These are phyloP conservation scores for Aspergillus vadensis DNA, from an alignment of 2,329 filamentous ascomycete genomes.

Conservation along the genomic window DNA sequence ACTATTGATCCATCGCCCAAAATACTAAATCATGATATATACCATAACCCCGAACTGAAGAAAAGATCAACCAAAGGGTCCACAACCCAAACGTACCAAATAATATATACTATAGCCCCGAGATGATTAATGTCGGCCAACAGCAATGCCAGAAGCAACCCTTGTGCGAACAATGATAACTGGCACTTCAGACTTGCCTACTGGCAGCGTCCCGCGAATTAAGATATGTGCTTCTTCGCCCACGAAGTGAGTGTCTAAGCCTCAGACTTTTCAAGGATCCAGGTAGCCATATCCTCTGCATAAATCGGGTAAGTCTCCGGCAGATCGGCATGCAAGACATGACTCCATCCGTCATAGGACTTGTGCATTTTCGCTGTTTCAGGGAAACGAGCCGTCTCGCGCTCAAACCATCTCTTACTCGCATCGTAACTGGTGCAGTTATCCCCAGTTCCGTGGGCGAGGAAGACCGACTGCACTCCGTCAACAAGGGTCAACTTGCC, in stretches of 20 bases:
- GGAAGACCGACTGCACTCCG: constrained; percentile 10
- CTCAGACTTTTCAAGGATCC: not conserved
- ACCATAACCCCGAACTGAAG: too few relatives aligned
- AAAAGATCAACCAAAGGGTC: too few relatives aligned
- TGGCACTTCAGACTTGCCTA: too few relatives aligned
- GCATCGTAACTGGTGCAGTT: constrained; percentile 12
- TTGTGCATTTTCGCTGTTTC: constrained; percentile 4
- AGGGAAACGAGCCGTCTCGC: constrained; percentile 5
- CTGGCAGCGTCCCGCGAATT: not conserved
- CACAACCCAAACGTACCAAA: too few relatives aligned
- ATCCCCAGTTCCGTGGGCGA: constrained; percentile 11
- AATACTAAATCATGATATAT: too few relatives aligned
- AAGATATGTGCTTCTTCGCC: fast-evolving
- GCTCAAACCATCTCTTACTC: constrained; percentile 12
- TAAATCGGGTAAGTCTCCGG: not conserved
- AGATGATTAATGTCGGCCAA: too few relatives aligned
- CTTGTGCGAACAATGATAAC: too few relatives aligned
- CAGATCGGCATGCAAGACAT: constrained; percentile 11
- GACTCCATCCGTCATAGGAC: constrained; percentile 13
- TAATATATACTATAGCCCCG: too few relatives aligned
- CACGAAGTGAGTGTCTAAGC: not conserved
- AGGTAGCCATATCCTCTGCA: not conserved
- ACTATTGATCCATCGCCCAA: too few relatives aligned
- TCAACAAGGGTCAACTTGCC: constrained; percentile 1
- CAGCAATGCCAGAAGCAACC: too few relatives aligned